Evolutionary conservation across 768 basidiomycete species (phyloP), one percentile per base, ranked within the genome.

Genomic region (Trametes punicea): DNA sequence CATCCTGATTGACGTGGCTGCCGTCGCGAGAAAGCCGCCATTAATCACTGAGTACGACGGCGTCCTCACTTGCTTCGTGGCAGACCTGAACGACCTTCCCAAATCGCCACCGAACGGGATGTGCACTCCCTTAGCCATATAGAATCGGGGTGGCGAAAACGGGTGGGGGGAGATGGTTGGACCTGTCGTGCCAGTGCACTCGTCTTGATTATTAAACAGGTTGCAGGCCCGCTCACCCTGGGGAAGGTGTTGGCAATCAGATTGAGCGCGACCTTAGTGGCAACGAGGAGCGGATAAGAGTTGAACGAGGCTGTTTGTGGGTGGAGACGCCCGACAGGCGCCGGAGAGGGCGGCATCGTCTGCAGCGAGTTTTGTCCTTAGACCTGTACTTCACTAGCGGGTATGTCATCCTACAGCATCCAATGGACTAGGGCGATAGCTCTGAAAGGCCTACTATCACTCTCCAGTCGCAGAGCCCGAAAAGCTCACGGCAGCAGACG

Each of bases 261-360:
- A 20, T 29, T 27, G 56, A 26, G 56, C 56, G 56, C 56, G 41
- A 34, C 20, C 44, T 23, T 36, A 50, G 25, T 25, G 25, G 42
- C 48, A 57, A 57, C 56, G 56, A 45, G 56, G 57, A 6, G 57
- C 15, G 21, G 6, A 18, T 42, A 47, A 53, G 39, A 21, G 27
- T 18, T 31, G 36, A 46, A 55, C 52, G 60, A 61, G 60, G 60
- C 51, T 29, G 34, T 46, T 38, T 59, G 61, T 59, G 46, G 56
- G 61, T 50, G 57, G 40, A 46, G 39, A 21, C 36, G 34, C 54
- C 36, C 44, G 47, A 44, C 21, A 16, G 21, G 33, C 41, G 41
- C 54, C 20, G 18, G 33, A 16, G 2, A 42, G 33, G n/a, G 41
- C 25, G 25, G 27, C 10, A 1, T 21, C 36, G 16, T 39, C 47